A percentile compares a stretch with the other conserved stretches of the same genome.
phyloP scores from a whole-genome alignment of 768 basidiomycete genomes.

The Lepiota brunneoincarnata region DNA sequence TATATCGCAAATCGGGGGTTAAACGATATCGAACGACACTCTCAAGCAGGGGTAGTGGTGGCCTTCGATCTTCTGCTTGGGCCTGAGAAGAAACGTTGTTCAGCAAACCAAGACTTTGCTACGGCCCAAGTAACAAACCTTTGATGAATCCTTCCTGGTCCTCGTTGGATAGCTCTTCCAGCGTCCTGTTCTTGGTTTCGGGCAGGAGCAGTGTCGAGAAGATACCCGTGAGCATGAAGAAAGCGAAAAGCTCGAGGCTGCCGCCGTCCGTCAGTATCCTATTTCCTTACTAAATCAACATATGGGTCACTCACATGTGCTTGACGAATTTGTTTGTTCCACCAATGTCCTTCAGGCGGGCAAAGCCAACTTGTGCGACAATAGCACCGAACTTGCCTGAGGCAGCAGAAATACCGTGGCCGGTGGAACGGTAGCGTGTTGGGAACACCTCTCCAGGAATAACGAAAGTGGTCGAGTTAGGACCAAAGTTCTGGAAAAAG shows the following conservation, averaged over 20 bases:
- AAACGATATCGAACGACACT: background rate
- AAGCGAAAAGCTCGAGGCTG: constrained; percentile 76
- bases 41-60: background rate
- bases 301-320: constrained; percentile 55
- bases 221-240: constrained; percentile 86
- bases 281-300: background rate
- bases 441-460: constrained; percentile 85
- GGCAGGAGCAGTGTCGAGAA: constrained; percentile 78
- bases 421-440: constrained; percentile 84
- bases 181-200: constrained; percentile 66
- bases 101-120: too few species aligned
- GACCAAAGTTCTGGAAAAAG: constrained; percentile 90
- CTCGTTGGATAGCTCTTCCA: constrained; percentile 78
- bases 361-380: constrained; percentile 76
- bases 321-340: constrained; percentile 59
- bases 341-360: constrained; percentile 63
- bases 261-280: constrained; percentile 3
- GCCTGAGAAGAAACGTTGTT: background rate
- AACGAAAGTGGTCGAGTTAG: constrained; percentile 78
- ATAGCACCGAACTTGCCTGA: constrained; percentile 84
- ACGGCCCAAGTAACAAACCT: constrained; percentile 17
- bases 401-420: constrained; percentile 82
- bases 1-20: too few species aligned
- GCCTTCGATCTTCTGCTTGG: background rate
- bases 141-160: constrained; percentile 59